Base-by-base conservation (phyloP, 2,329 filamentous ascomycete genomes). In the Metarhizium robertsii region DNA sequence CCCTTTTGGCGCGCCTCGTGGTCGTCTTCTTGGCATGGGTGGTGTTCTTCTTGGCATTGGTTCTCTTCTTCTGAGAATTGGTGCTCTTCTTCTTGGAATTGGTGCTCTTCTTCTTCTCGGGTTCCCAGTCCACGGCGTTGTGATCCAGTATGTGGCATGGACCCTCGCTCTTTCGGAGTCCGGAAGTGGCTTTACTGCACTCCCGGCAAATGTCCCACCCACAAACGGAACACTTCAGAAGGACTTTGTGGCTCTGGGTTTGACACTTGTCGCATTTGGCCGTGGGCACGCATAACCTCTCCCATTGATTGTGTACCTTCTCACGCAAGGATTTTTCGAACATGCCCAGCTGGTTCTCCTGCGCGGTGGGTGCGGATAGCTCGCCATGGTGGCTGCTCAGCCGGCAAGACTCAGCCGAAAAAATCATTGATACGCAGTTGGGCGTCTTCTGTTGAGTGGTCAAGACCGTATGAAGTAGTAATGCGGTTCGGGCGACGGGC, bases 211-310 rank as follows among this genome's bases (percentile, higher is more conserved):
- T 58, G 11, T 60, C 61, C 10, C 66, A 52, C 34, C 60, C 60
- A 58, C 64, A 66, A 18, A 57, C 46, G 13, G 54, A 25, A 45
- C 65, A 67, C 43, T 61, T 63, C 38, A 63, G 61, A 1, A 67
- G 57, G 1, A 61, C 60, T 30, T 61, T 62, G 16, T 62, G 60
- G 14, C 64, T 55, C 29, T 62, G 59, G 6, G 34, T 57, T 38
- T 60, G 55, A 51, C 65, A 67, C 48, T 62, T 53, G 50, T 67
- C 65, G 47, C 65, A 67, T 49, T 64, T 64, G 34, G 65, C 62
- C 36, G 63, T 67, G 45, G 62, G 55, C 8, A 63, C 54, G 25
- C 55, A 54, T 49, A 60, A 55, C 29, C 56, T 51, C 25, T 59
- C 54, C 65, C 64, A 65, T 51, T 61, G 61, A 13, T 50, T 25